These are phyloP conservation scores for Paxillus involutus DNA, from an alignment of 768 basidiomycete species.

Conservation along the genomic window DNA sequence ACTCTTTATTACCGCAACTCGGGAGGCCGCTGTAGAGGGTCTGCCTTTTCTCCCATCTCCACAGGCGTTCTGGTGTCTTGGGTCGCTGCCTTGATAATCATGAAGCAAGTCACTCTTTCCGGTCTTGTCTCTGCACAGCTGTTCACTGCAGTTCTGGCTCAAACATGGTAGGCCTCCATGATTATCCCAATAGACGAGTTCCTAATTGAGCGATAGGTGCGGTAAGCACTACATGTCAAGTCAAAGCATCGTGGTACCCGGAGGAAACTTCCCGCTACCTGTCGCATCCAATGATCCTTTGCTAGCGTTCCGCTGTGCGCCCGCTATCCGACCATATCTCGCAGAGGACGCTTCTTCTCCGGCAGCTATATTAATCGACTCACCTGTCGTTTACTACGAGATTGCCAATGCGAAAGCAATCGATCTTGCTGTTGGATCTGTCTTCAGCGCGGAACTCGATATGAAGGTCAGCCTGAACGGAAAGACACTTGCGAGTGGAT, in stretches of 20 bases:
- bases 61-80: neutral
- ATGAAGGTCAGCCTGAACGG: slow-evolving; percentile 51
- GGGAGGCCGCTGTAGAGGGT: neutral
- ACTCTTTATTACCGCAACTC: neutral
- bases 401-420: slow-evolving; percentile 49
- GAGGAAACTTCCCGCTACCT: slow-evolving; percentile 48
- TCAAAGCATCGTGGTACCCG: slow-evolving; percentile 43
- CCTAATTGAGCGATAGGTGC: slow-evolving; percentile 41
- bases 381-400: slow-evolving; percentile 46
- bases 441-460: slow-evolving; percentile 30
- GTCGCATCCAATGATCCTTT: slow-evolving; percentile 38
- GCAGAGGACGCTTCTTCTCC: slow-evolving; percentile 47
- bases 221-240: slow-evolving; percentile 54
- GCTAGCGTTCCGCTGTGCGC: slow-evolving; percentile 57
- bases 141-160: slow-evolving; percentile 17
- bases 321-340: slow-evolving; percentile 60
- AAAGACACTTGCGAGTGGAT: slow-evolving; percentile 39
- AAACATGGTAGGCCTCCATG: slow-evolving; percentile 27
- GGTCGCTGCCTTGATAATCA: neutral
- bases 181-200: neutral
- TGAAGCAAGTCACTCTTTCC: slow-evolving; percentile 11
- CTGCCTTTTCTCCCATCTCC: neutral
- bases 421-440: slow-evolving; percentile 21
- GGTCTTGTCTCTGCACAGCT: slow-evolving; percentile 9
- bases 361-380: slow-evolving; percentile 51